These are phyloP conservation scores for Sporothrix luriei DNA, from an alignment of 2,329 filamentous ascomycete species.

Conservation along the genomic window DNA sequence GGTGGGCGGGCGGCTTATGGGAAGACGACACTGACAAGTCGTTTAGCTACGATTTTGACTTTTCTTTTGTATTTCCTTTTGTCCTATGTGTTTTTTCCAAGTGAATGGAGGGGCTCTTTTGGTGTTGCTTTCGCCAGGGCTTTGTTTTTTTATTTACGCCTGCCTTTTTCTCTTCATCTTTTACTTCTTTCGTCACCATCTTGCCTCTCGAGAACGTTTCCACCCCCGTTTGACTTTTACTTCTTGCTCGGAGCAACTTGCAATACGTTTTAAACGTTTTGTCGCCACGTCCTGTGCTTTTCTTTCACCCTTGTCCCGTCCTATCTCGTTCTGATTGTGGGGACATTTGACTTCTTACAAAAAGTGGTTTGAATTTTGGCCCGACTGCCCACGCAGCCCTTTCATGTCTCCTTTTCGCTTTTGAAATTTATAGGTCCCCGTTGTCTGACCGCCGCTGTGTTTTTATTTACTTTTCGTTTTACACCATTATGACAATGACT, in stretches of 20 bases:
- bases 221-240: not conserved
- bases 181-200: not conserved
- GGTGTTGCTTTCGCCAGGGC: not conserved
- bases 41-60: not conserved
- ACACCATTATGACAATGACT: not conserved
- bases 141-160: not conserved
- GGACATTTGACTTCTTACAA: not conserved
- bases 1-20: not conserved
- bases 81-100: not conserved
- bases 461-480: not conserved
- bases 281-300: not conserved
- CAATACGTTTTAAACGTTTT: not conserved
- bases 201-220: slow-evolving; percentile 1
- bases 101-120: not conserved
- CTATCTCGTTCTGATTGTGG: not conserved
- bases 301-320: not conserved
- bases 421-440: not conserved
- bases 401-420: not conserved
- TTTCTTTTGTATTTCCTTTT: not conserved
- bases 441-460: not conserved
- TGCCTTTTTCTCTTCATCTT: not conserved
- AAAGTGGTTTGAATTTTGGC: slow-evolving; percentile 16
- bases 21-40: not conserved
- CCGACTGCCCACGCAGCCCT: slow-evolving; percentile 13
- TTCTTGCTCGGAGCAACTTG: not conserved